Evolutionary conservation across 2,329 filamentous ascomycete species (phyloP), one percentile per base, ranked within the genome.

Genomic region (Fusarium sulawesiense): DNA sequence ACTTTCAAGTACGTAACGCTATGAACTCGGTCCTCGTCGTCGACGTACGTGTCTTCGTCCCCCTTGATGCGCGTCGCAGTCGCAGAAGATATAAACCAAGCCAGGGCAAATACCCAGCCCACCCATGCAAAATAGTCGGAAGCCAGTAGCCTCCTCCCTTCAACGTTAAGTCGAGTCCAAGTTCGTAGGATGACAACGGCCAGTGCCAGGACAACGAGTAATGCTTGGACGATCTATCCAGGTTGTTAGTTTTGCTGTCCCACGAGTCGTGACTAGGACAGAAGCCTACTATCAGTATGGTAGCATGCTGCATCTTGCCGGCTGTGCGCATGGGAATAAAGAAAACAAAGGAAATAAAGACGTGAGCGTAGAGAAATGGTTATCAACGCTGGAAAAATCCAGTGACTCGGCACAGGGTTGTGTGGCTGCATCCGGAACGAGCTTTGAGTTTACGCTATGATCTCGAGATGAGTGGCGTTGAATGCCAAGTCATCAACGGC

Each of bases 81-180:
- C 20, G 32, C 48, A 13, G 48, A 51, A 13, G 48, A 51, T 2
- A 61, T 44, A 3, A 66, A 37, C 63, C 55, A 66, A 0, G 55
- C 63, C 16, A 56, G 6, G 0, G 54, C n/a, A 16, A 66, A 66
- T 12, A 46, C 0, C 63, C 63, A 66, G 2, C 63, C 63, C 1
- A 66, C 9, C 8, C 55, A 60, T 0, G 29, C 47, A 25, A 66
- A 61, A 30, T 34, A 54, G 7, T 66, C 63, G 1, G 55, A 37
- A 1, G 41, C 12, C 5, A 23, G 16, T 2, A 66, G 44, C 4
- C 2, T 41, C 2, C 50, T 42, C 1, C n/a, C n/a, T 13, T 66
- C 48, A 14, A 49, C 49, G 4, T 9, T 21, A 0, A 66, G 55
- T 8, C 48, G 49, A 0, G 48, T 59, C 63, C 63, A 66, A 23